Evolutionary conservation across 164 flowering plant genomes (phyloP).

Genomic region (Dillenia suffruticosa): DNA sequence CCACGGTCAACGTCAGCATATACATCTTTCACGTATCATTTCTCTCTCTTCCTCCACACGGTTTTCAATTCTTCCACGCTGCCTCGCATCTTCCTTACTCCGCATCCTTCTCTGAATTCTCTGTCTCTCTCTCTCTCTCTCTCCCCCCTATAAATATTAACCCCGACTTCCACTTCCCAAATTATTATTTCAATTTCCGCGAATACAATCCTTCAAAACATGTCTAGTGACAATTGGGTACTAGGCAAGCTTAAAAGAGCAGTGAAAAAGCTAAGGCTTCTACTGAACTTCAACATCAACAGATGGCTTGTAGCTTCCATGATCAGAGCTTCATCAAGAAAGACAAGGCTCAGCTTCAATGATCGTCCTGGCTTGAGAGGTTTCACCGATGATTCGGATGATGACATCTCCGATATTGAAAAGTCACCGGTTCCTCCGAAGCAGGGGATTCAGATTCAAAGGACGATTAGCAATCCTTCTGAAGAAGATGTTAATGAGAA

Average conservation of each 20-base stretch:
- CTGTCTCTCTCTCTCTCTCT: too few species aligned
- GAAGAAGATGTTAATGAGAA: slow-evolving; percentile 49
- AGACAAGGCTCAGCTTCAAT: slow-evolving; percentile 27
- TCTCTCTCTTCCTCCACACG: too few species aligned
- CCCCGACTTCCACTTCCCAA: too few species aligned
- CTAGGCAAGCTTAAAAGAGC: slow-evolving; percentile 30
- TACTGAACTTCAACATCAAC: slow-evolving; percentile 19
- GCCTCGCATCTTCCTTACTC: too few species aligned
- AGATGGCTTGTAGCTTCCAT: slow-evolving; percentile 23
- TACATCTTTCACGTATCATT: too few species aligned
- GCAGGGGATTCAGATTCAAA: slow-evolving; percentile 14
- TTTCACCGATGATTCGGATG: slow-evolving; percentile 15
- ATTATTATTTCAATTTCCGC: too few species aligned
- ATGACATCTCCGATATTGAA: not conserved
- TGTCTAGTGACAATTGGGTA: slow-evolving; percentile 22
- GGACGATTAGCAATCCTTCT: slow-evolving; percentile 25
- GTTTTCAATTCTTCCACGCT: too few species aligned
- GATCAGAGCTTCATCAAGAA: slow-evolving; percentile 9
- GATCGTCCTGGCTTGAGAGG: slow-evolving; percentile 24
- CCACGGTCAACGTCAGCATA: too few species aligned
- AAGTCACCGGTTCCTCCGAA: not conserved
- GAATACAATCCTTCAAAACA: slow-evolving; percentile 2
- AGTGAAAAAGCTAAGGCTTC: slow-evolving; percentile 30
- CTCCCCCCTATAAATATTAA: too few species aligned
- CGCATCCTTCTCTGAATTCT: too few species aligned